Base-by-base conservation (phyloP, 169 alveolate genomes). In the Theileria annulata region DNA sequence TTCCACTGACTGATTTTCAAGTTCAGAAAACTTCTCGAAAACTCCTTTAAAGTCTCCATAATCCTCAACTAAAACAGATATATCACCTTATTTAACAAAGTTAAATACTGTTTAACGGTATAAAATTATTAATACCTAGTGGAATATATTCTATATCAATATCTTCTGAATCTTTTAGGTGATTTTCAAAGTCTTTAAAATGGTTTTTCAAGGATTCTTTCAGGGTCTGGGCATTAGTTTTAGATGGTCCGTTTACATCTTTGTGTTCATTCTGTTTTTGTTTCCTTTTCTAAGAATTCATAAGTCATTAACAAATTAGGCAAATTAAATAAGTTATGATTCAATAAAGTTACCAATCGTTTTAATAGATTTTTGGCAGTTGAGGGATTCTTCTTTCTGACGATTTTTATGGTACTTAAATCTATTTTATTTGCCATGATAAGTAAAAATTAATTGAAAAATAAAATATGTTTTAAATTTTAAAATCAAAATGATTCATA, bases 331-430 rank as follows among this genome's bases (percentile, higher is more conserved):
- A 2, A 47, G 31, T 28, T 15, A 23, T 70, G 68, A 69, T n/a
- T 31, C 6, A 19, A 49, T 19, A n/a, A 17, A 58, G 82, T 48
- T 72, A 86, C 87, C 75, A 75, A 71, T 69, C 87, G 86, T 77
- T 90, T 90, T 68, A 86, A 48, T 48, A 81, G 80, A 58, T 87
- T 87, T 60, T 83, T 90, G n/a, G 92, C 92, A 51, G 87, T 71
- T 31, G 77, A 56, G 15, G 85, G 91, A 62, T 79, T 84, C 63
- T 67, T 80, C 79, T 79, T 90, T 63, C 94, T 79, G 30, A 90
- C 76, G 48, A 68, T 86, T 69, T 84, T 87, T 17, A 90, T 42
- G 23, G 71, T 58, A 70, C 67, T 70, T 51, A 70, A 70, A 70
- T 70, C 77, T 19, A 70, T 70, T 70, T 70, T 56, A 23, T 56